A percentile compares a stretch with the other conserved stretches of the same genome.
These are phyloP conservation scores for Vaccinium myrtillus DNA, from an alignment of 148 eudicot genomes.

Conservation along the genomic window DNA sequence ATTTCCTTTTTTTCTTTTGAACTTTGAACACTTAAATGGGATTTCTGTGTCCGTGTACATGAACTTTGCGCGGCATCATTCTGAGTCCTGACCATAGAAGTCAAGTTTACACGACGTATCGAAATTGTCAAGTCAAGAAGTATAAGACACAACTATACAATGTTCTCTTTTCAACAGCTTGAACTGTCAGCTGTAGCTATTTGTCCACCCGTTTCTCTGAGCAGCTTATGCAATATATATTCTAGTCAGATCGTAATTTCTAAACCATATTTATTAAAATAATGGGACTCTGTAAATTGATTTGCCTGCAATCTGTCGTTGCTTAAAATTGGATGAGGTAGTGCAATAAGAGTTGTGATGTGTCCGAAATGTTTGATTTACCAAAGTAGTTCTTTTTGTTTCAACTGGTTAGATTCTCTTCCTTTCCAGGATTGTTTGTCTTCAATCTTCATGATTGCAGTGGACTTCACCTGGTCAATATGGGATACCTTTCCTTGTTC, in stretches of 20 bases:
- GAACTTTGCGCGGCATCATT: background rate
- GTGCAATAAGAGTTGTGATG: background rate
- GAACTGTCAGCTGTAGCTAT: background rate
- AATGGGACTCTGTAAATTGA: background rate
- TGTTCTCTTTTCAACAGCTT: background rate
- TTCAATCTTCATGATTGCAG: background rate
- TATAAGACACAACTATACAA: background rate
- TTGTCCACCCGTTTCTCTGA: background rate
- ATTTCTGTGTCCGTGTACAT: background rate
- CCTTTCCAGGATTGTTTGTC: background rate
- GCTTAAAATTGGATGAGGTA: background rate
- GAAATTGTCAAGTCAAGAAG: background rate
- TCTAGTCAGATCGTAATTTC: background rate
- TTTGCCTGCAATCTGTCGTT: background rate
- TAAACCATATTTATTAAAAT: background rate
- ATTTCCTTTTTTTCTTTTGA: background rate
- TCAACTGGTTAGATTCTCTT: background rate
- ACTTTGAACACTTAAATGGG: background rate
- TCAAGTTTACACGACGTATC: background rate
- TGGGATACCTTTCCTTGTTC: background rate
- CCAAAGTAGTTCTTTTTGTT: background rate
- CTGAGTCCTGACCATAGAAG: background rate
- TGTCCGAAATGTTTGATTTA: background rate
- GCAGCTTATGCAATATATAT: background rate
- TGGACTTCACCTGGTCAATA: background rate